Evolutionary conservation across 495 filamentous ascomycete genomes (phyloP), one percentile per base, ranked within the genome.

Genomic region (Polyplosphaeria fusca): DNA sequence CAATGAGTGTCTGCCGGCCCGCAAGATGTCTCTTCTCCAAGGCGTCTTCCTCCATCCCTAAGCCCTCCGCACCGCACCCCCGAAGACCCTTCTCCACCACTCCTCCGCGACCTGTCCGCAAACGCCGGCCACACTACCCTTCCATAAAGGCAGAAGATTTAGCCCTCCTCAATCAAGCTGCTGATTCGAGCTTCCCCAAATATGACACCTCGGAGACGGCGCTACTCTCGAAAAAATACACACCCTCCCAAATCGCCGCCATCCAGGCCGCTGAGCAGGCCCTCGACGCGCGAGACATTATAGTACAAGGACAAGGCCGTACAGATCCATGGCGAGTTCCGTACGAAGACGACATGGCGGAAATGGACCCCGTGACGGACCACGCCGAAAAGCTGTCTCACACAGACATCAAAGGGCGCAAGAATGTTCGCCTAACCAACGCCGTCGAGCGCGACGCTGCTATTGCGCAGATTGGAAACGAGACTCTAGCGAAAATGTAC

Each of bases 291-390:
- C 72, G 79, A 55, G 89, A 98, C 71, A 70, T 97, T 67, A 79
- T 82, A 5, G 78, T 82, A 32, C 86, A 91, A 70, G 85, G 84
- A 46, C 76, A 78, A 2, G 66, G 86, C 43, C 83, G 86, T 42
- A 71, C 68, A 38, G 93, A 97, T 69, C 79, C 84, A 9, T 86
- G 86, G 75, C 71, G 72, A 20, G 72, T 93, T 42, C 71, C 75
- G 22, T 98, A 98, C 75, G 67, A 92, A 53, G 90, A 95, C 73
- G 93, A 98, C 75, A 85, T 97, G 58, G 81, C 86, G 30, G 72
- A 77, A 35, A 79, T 88, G 55, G 82, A 87, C 68, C 87, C 89
- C 53, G 77, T 88, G 16, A 74, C 58, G 2, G 65, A 68, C 45
- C 47, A 55, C 38, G 42, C 56, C 32, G 25, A 43, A 2, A 64